These are phyloP conservation scores for Musa beccarii DNA, from an alignment of 176 grass and related monocot species.

Conservation along the genomic window DNA sequence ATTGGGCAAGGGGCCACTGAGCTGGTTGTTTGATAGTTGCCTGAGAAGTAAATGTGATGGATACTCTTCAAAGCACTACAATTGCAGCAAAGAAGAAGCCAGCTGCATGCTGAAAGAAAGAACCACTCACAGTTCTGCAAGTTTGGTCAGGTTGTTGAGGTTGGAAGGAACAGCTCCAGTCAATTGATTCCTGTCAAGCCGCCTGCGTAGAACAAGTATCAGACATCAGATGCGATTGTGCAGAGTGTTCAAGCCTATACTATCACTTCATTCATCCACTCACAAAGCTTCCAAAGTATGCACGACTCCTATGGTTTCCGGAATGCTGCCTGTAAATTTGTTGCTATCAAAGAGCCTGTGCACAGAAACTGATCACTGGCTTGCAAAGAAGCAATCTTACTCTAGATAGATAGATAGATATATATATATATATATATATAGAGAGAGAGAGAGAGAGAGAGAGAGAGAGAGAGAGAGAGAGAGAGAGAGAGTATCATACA, in stretches of 20 bases:
- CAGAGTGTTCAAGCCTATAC: background rate
- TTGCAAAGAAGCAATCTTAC: background rate
- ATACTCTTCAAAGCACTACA: background rate
- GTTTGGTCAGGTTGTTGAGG: conserved; percentile 9
- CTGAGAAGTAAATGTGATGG: background rate
- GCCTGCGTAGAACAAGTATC: background rate
- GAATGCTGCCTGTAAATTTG: conserved; percentile 19
- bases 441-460: background rate
- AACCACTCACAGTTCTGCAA: conserved; percentile 10
- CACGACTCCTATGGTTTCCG: conserved; percentile 11
- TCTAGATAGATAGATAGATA: background rate
- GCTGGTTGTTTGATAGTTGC: conserved; percentile 7
- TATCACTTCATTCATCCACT: background rate
- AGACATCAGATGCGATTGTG: no score
- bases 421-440: no score
- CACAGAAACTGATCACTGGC: background rate
- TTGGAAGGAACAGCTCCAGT: conserved; percentile 15
- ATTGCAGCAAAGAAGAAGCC: background rate
- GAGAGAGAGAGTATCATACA: background rate
- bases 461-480: background rate
- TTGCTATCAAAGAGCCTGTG: conserved; percentile 19
- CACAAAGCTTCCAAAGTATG: conserved; percentile 7
- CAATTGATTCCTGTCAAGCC: background rate
- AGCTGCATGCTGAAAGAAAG: background rate
- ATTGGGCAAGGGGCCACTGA: conserved; percentile 21